A percentile compares a stretch with the other conserved stretches of the same genome.
Evolutionary conservation across 768 basidiomycete genomes (phyloP).

Genomic region (Cystofilobasidium capitatum): DNA sequence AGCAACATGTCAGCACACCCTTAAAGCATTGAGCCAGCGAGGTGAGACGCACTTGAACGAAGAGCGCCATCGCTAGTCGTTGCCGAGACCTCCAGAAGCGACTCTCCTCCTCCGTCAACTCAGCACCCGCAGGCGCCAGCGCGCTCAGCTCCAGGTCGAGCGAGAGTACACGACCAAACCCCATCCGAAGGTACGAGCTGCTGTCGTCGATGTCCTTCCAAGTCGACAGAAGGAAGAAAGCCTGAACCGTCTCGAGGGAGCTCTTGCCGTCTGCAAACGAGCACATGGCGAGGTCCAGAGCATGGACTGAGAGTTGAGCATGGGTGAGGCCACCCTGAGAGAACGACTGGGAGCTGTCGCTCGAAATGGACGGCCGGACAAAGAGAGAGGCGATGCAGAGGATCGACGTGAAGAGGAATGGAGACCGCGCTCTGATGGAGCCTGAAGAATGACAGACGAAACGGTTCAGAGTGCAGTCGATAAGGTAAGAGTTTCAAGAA

Average conservation of each 20-base stretch:
- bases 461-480: not conserved
- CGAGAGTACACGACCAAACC: not conserved
- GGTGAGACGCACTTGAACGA: not conserved
- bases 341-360: not conserved
- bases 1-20: not conserved
- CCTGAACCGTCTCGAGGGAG: slow-evolving; percentile 1
- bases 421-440: not conserved
- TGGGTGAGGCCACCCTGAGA: not conserved
- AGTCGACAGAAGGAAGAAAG: not conserved
- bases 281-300: not conserved
- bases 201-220: slow-evolving; percentile 8
- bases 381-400: slow-evolving; percentile 4
- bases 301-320: not conserved
- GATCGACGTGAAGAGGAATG: slow-evolving; percentile 4
- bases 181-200: not conserved
- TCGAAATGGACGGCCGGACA: not conserved
- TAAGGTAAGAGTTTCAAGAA: not conserved
- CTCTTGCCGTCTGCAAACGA: not conserved
- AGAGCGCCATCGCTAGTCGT: not conserved
- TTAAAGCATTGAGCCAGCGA: not conserved
- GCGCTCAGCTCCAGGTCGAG: not conserved
- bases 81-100: not conserved
- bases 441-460: not conserved
- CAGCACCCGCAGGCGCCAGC: not conserved
- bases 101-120: not conserved